These are phyloP conservation scores for Tremellales sp. DNA, from an alignment of 1,284 basidiomycete species.

Conservation along the genomic window DNA sequence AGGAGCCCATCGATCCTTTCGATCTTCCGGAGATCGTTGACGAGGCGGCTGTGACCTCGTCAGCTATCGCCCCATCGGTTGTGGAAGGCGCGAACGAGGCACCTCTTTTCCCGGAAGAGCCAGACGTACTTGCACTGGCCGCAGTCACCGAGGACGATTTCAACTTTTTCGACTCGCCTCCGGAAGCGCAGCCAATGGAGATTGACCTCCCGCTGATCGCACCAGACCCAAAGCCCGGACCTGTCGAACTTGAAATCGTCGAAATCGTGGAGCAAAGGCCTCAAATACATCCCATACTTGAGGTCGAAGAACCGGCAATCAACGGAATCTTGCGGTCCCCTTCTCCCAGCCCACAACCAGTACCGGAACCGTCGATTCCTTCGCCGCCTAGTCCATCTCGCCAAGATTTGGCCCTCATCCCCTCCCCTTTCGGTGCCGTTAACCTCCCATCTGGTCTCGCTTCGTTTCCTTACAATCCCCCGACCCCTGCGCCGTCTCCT, in stretches of 20 bases:
- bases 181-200: constrained; percentile 6
- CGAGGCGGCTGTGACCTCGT: constrained; percentile 3
- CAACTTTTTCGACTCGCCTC: constrained; percentile 45
- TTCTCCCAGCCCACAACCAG: too few relatives aligned
- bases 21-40: too few relatives aligned
- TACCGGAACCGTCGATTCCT: too few relatives aligned
- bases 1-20: constrained; percentile 22
- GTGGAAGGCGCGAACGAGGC: neutral
- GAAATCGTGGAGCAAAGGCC: too few relatives aligned
- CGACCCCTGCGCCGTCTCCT: constrained; percentile 34
- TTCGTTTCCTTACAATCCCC: constrained; percentile 28
- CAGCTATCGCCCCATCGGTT: neutral
- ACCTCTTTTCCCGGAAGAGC: neutral
- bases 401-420: constrained; percentile 34
- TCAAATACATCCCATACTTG: too few relatives aligned
- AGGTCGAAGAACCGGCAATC: too few relatives aligned
- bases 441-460: constrained; percentile 9
- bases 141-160: constrained; percentile 45
- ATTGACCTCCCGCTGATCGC: neutral
- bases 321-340: too few relatives aligned
- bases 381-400: too few relatives aligned
- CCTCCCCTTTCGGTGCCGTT: constrained; percentile 32
- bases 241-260: too few relatives aligned
- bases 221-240: too few relatives aligned
- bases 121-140: neutral